Conservation (phyloP, 306 rosid genomes). For the Hippophae gyantsensis region DNA sequence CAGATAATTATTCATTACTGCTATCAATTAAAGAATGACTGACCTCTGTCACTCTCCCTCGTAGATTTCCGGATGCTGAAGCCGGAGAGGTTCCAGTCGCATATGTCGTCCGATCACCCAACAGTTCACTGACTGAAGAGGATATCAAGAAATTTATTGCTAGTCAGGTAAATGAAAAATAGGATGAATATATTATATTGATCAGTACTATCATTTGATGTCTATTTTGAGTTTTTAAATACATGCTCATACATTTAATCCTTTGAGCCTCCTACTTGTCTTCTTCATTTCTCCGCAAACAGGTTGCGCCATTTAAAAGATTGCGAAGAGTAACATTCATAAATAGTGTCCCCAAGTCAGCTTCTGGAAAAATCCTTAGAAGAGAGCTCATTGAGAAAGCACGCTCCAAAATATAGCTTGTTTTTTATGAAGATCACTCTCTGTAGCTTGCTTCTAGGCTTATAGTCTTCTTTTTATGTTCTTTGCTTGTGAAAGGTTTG, state of each 20-base stretch:
- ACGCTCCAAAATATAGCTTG: conserved; percentile 46
- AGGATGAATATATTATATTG: not conserved
- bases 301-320: conserved; percentile 90
- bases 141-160: conserved; percentile 55
- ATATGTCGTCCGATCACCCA: conserved; percentile 61
- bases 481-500: too few relatives aligned
- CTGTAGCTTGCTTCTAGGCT: not conserved
- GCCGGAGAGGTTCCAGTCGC: conserved; percentile 92
- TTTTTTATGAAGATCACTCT: not conserved
- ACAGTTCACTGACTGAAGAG: conserved; percentile 67
- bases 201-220: not conserved
- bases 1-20: not conserved
- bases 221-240: not conserved
- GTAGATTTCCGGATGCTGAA: conserved; percentile 82
- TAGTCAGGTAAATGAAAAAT: conserved; percentile 37
- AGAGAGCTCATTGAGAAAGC: conserved; percentile 73
- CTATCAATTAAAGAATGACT: not conserved
- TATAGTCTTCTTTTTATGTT: too few relatives aligned
- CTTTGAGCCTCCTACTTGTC: not conserved
- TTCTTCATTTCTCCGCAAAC: conserved; percentile 11
- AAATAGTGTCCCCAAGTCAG: conserved; percentile 62
- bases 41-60: not conserved
- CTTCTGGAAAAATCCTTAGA: conserved; percentile 81
- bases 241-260: not conserved
- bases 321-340: conserved; percentile 66